Conservation (phyloP, 2,329 filamentous ascomycete species). For the Cladosporium cucumerinum region DNA sequence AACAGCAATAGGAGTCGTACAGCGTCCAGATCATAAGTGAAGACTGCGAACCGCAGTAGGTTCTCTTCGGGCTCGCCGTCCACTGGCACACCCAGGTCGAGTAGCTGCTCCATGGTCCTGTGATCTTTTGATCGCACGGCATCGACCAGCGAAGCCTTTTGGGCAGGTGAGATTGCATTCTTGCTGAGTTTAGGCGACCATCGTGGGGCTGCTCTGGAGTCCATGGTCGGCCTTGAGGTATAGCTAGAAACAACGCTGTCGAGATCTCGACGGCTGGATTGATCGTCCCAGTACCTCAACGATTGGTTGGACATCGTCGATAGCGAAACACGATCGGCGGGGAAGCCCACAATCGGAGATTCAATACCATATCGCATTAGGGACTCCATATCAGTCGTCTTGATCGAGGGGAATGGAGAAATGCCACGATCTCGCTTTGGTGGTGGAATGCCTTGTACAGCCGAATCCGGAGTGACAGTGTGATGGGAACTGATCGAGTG, state of each 20-base stretch:
- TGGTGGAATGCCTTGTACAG: not conserved
- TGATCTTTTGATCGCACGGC: conserved; percentile 30
- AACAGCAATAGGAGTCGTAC: conserved; percentile 58
- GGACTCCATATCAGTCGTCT: not conserved
- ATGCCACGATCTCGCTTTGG: not conserved
- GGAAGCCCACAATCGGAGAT: not conserved
- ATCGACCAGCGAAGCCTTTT: conserved; percentile 41
- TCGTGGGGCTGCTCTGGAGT: conserved; percentile 4
- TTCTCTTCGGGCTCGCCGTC: conserved; percentile 20
- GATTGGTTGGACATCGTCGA: conserved; percentile 8
- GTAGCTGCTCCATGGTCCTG: conserved; percentile 30
- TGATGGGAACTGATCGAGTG: not conserved
- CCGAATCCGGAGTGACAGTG: not conserved
- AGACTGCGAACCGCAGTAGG: conserved; percentile 26
- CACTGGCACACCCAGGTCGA: conserved; percentile 26
- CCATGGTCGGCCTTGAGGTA: not conserved
- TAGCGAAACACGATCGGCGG: not conserved
- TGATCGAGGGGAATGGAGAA: not conserved
- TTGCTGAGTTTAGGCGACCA: not conserved
- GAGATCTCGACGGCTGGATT: not conserved
- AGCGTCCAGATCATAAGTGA: conserved; percentile 27
- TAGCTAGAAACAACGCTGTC: conserved; percentile 1
- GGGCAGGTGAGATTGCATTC: conserved; percentile 31
- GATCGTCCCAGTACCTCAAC: conserved; percentile 3
- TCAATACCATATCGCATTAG: not conserved